Conservation (phyloP, 371 early-diverging fungal genomes). For the Mucor lusitanicus region DNA sequence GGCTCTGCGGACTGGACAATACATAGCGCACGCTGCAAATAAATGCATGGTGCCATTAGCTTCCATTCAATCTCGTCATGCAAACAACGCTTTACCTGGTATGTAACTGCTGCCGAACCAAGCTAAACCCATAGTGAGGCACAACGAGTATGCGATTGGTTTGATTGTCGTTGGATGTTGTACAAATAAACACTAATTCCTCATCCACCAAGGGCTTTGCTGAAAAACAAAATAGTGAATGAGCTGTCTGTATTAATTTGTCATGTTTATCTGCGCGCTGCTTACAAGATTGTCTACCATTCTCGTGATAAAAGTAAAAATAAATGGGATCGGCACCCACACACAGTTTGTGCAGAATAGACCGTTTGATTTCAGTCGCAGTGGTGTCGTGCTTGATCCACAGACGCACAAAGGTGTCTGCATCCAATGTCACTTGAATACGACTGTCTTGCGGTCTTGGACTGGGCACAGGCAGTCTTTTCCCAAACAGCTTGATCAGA, state of each 20-base stretch:
- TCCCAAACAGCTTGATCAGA: conserved; percentile 21
- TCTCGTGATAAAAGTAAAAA: conserved; percentile 33
- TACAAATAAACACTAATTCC: conserved; percentile 25
- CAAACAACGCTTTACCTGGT: background rate
- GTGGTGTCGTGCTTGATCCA: conserved; percentile 13
- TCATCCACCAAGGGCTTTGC: conserved; percentile 26
- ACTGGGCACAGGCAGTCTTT: conserved; percentile 18
- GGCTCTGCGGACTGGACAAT: conserved; percentile 2
- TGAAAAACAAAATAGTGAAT: background rate
- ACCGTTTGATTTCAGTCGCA: conserved; percentile 14
- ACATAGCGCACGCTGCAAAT: conserved; percentile 2
- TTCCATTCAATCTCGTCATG: background rate
- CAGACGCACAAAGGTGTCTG: conserved; percentile 27
- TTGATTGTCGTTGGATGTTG: conserved; percentile 24
- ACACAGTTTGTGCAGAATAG: conserved; percentile 19
- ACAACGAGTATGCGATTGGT: conserved; percentile 29
- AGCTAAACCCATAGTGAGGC: conserved; percentile 14
- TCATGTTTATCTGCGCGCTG: background rate
- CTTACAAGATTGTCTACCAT: conserved; percentile 29
- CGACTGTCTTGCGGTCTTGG: conserved; percentile 23
- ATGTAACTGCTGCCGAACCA: conserved; percentile 10
- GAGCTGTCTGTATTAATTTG: background rate
- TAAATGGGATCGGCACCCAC: conserved; percentile 22
- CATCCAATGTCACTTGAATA: conserved; percentile 33
- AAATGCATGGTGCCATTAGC: background rate